A percentile compares a stretch with the other conserved stretches of the same genome.
Conservation (phyloP, 805 yeast species). For the Zygoascus tannicola region DNA sequence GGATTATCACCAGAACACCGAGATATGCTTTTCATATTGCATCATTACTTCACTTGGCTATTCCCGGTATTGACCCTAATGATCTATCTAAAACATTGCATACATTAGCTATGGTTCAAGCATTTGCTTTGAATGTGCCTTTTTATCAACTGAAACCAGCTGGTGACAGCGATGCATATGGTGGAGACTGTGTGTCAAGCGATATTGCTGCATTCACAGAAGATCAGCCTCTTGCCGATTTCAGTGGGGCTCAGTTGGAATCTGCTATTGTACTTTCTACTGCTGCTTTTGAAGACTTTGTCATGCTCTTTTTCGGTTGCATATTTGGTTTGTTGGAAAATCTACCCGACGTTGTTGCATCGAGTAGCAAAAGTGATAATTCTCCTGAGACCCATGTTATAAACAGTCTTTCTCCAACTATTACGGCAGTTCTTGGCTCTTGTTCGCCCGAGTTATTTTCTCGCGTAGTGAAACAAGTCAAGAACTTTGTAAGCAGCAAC, state of each 20-base stretch:
- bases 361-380: slow-evolving; percentile 32
- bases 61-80: slow-evolving; percentile 83
- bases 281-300: slow-evolving; percentile 52
- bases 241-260: slow-evolving; percentile 39
- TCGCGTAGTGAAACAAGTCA: slow-evolving; percentile 20
- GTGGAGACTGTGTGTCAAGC: slow-evolving; percentile 51
- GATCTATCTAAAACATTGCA: slow-evolving; percentile 67
- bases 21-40: slow-evolving; percentile 70
- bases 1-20: slow-evolving; percentile 56
- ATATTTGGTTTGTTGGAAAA: slow-evolving; percentile 59
- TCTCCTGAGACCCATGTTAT: slow-evolving; percentile 41
- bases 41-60: slow-evolving; percentile 54
- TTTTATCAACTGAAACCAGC: slow-evolving; percentile 45
- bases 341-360: slow-evolving; percentile 46
- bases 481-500: slow-evolving; percentile 49
- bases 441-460: slow-evolving; percentile 23
- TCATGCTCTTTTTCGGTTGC: slow-evolving; percentile 47
- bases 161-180: slow-evolving; percentile 16
- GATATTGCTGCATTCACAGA: slow-evolving; percentile 50
- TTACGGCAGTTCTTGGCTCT: slow-evolving; percentile 30
- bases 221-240: slow-evolving; percentile 11
- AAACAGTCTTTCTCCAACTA: slow-evolving; percentile 27
- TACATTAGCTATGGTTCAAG: slow-evolving; percentile 58
- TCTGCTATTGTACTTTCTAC: slow-evolving; percentile 66
- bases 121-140: slow-evolving; percentile 65